phyloP scores from a whole-genome alignment of 306 rosid genomes.

The Heteromeles arbutifolia region DNA sequence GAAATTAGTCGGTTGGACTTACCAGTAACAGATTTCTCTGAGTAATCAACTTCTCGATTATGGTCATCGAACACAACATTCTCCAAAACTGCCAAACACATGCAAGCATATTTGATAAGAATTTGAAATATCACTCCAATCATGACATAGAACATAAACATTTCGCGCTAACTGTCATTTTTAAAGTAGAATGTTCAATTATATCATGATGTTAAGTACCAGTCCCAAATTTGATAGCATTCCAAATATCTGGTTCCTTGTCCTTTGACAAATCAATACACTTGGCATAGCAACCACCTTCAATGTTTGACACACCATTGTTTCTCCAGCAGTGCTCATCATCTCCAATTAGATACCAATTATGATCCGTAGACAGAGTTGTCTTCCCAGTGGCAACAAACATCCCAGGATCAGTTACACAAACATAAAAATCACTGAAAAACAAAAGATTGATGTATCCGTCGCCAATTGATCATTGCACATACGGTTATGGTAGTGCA shows the following conservation, averaged over 20 bases:
- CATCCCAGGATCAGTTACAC: too few relatives aligned
- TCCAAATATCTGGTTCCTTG: constrained; percentile 80
- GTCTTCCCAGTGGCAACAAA: too few relatives aligned
- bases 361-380: too few relatives aligned
- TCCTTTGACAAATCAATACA: too few relatives aligned
- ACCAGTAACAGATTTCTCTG: constrained; percentile 85
- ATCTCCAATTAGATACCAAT: too few relatives aligned
- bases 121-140: not conserved
- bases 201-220: constrained; percentile 29
- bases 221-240: constrained; percentile 84
- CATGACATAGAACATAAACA: not conserved
- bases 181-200: not conserved
- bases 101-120: not conserved
- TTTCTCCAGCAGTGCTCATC: too few relatives aligned
- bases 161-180: not conserved
- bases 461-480: not conserved
- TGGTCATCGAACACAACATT: constrained; percentile 88
- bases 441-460: too few relatives aligned
- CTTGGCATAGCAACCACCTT: too few relatives aligned
- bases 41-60: constrained; percentile 69
- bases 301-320: too few relatives aligned
- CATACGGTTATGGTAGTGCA: not conserved
- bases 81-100: constrained; percentile 59
- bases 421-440: too few relatives aligned
- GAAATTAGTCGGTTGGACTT: not conserved